phyloP scores from a whole-genome alignment of 495 filamentous ascomycete genomes.

The Pseudotulostoma volvatum region DNA sequence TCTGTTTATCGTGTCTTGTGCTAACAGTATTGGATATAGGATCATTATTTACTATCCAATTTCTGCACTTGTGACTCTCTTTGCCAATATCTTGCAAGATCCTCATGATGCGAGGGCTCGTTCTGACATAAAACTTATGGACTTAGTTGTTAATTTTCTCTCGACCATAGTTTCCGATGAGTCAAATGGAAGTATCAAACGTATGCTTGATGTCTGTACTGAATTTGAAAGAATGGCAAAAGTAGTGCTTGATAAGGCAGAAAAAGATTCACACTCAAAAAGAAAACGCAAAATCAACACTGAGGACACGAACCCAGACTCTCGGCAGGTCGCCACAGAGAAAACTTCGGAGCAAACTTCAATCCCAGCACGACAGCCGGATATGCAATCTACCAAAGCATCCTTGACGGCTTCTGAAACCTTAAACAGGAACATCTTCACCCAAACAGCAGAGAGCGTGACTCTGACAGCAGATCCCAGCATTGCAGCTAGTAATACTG shows the following conservation, averaged over 20 bases:
- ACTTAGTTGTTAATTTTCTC: conserved; percentile 78
- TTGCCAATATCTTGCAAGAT: conserved; percentile 94
- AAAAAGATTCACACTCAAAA: conserved; percentile 58
- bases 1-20: too few species aligned
- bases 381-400: conserved; percentile 11
- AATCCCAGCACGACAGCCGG: conserved; percentile 3
- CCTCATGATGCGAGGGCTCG: conserved; percentile 77
- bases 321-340: conserved; percentile 4
- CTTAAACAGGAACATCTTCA: too few species aligned
- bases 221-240: conserved; percentile 93
- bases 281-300: conserved; percentile 61
- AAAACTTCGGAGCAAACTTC: background rate
- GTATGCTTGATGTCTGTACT: conserved; percentile 82
- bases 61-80: conserved; percentile 85
- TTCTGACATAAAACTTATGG: conserved; percentile 82
- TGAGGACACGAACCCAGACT: conserved; percentile 15
- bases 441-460: too few species aligned
- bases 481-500: too few species aligned
- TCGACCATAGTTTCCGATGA: conserved; percentile 58
- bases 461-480: too few species aligned
- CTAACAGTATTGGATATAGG: conserved; percentile 36
- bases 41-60: conserved; percentile 95
- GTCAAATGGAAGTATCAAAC: conserved; percentile 70
- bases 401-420: too few species aligned
- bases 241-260: conserved; percentile 78